Base-by-base conservation (phyloP, 306 rosid species). In the Quercus engelmannii region DNA sequence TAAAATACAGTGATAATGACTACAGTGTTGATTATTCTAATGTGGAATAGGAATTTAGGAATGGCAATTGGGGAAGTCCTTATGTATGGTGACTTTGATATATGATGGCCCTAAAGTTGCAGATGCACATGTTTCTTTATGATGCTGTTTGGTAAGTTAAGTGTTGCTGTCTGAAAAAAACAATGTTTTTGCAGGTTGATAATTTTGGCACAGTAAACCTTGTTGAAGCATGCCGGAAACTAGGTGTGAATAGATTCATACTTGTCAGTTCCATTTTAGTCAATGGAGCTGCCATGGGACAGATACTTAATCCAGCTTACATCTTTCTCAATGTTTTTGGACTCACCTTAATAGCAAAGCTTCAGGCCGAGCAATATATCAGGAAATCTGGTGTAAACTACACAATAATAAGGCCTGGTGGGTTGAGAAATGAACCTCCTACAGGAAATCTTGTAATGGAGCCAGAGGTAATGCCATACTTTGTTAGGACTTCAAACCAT, bases 281-380 rank as follows among this genome's bases (percentile, higher is more conserved):
- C 38, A 95, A 95, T 88, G 98, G 98, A 79, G 99, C 99, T 55
- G 88, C 98, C 17, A 92, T 91, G 99, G 97, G 98, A 68, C 98
- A 92, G 86, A 78, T 95, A 79, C 83, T 95, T 23, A 95, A 95
- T 79, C 98, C 97, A 13, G 97, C 94, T 80, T 95, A 95, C 86
- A 90, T 95, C 56, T 88, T 95, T 77, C 97, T 95, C 25, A 95
- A 95, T 55, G 91, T 91, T 52, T 92, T 95, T 54, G 99, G 99
- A 28, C 96, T 95, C 86, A 89, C 96, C 76, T 87, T 95, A 72
- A 89, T 95, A 14, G 99, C 99, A 74, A 95, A 95, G 84, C 94
- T 95, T 76, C 94, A 90, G 81, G 99, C 99, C 9, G 99, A 95
- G 81, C 83, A 85, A 41, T 65, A 87, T 83, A 84, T 91, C 65